Evolutionary conservation across 2,329 filamentous ascomycete species (phyloP).

Genomic region (Penicillium sp.): DNA sequence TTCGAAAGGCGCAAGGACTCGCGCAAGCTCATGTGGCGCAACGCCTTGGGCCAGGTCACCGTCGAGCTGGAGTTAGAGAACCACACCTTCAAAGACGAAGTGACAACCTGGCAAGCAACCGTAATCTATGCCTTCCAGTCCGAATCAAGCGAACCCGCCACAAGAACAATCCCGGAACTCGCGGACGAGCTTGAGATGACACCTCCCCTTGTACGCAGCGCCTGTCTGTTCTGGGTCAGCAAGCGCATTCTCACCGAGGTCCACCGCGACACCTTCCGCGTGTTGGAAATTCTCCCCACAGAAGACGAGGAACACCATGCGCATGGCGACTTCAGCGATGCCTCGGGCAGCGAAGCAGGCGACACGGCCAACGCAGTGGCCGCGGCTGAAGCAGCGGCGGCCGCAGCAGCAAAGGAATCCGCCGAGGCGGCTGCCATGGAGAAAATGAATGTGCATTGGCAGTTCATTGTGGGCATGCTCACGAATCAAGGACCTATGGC

Average conservation of each 20-base stretch:
- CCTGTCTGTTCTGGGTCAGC: conserved; percentile 63
- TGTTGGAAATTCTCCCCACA: conserved; percentile 55
- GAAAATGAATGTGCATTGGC: conserved; percentile 75
- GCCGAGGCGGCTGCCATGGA: conserved; percentile 63
- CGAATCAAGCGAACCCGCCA: conserved; percentile 33
- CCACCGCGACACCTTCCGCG: conserved; percentile 54
- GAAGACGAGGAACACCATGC: conserved; percentile 30
- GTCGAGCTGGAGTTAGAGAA: conserved; percentile 83
- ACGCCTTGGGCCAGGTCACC: conserved; percentile 74
- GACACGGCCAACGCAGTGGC: conserved; percentile 36
- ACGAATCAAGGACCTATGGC: conserved; percentile 89
- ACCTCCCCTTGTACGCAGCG: conserved; percentile 56
- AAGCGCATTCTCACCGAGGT: conserved; percentile 53
- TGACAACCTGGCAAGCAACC: conserved; percentile 82
- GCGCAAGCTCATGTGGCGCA: conserved; percentile 85
- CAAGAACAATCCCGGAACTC: conserved; percentile 47
- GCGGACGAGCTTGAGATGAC: conserved; percentile 56
- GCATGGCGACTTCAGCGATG: conserved; percentile 18
- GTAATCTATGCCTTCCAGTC: conserved; percentile 81
- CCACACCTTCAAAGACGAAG: conserved; percentile 66
- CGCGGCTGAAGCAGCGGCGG: conserved; percentile 44
- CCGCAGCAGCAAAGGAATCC: conserved; percentile 45
- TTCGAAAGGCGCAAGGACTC: conserved; percentile 80
- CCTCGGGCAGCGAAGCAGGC: conserved; percentile 23
- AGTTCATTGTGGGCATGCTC: conserved; percentile 92